Evolutionary conservation across 1,139 yeast genomes (phyloP), one percentile per base, ranked within the genome.

Genomic region (Debaryomyces nepalensis): DNA sequence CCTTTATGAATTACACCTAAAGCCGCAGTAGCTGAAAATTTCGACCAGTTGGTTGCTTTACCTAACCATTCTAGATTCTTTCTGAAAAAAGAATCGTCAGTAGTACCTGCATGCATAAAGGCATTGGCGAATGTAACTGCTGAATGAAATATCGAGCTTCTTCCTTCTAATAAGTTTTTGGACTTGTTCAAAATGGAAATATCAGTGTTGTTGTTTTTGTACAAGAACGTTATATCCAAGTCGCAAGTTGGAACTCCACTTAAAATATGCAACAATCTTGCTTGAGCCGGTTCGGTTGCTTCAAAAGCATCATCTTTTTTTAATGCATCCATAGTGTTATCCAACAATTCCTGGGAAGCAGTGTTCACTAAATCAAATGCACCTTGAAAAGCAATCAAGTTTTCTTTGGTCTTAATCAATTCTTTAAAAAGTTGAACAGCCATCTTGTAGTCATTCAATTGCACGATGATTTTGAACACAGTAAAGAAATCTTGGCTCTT

Each of bases 1-100:
- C 99, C 99, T 59, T 87, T 88, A 61, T 93, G 99, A 54, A 93
- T 91, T 24, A 93, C 99, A 61, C 99, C 99, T 46, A 95, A 74
- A 10, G 98, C 97, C 14, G 99, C 99, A 22, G 99, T 93, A 5
- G 99, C 98, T 0, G 96, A 83, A 61, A 93, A 93, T 61, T 93
- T 93, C 6, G 97, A 91, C 99, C 99, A 93, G 66, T 91, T 91
- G 39, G 95, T 85, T 9, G 99, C 98, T 68, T 90, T 89, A 27
- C 96, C 96, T 52, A 93, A 75, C 98, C 98, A 95, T 58, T 93
- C 97, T 54, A 91, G 74, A 59, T 93, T 93, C 39, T 87, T 80
- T 63, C 97, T 79, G 66, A 93, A 87, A 59, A 93, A 93, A 2
- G 93, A 82, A 63, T 93, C 98, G 55, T 90, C 95, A 16, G 98